Evolutionary conservation across 129 eudicot species (phyloP).

Genomic region (Helichrysum umbraculigerum): DNA sequence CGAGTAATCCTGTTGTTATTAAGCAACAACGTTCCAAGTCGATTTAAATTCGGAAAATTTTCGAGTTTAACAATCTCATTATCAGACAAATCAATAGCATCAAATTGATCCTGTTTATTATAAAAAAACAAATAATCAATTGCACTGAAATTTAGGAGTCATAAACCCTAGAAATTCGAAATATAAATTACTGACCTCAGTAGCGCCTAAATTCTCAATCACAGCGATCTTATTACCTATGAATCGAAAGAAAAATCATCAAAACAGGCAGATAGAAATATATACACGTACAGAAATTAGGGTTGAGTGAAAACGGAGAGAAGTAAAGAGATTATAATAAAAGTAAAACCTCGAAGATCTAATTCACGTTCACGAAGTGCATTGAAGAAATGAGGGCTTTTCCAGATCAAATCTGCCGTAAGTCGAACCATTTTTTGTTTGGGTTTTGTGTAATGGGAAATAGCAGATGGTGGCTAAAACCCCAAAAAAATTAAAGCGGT

Average conservation of each 20-base stretch:
- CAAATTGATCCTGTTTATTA: slow-evolving; percentile 86
- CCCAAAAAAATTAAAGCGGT: slow-evolving; percentile 27
- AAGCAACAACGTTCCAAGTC: slow-evolving; percentile 81
- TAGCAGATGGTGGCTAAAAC: slow-evolving; percentile 31
- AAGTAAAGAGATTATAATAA: not conserved
- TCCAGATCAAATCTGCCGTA: slow-evolving; percentile 92
- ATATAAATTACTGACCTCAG: slow-evolving; percentile 58
- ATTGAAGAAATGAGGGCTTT: slow-evolving; percentile 96
- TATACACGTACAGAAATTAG: slow-evolving; percentile 1
- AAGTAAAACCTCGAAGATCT: slow-evolving; percentile 84
- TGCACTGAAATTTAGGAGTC: not conserved
- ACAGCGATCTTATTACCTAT: slow-evolving; percentile 89
- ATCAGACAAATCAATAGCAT: slow-evolving; percentile 89
- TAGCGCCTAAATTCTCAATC: slow-evolving; percentile 92
- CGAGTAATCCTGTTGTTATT: slow-evolving; percentile 96
- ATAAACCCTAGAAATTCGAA: slow-evolving; percentile 26
- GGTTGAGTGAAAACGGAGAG: not conserved
- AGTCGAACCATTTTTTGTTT: slow-evolving; percentile 72
- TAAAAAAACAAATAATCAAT: not conserved
- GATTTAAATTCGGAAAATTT: slow-evolving; percentile 78
- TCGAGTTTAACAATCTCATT: slow-evolving; percentile 98
- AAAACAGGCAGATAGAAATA: not conserved
- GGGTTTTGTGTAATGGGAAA: not conserved
- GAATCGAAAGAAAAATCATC: not conserved
- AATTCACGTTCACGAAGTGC: slow-evolving; percentile 93